Base-by-base conservation (phyloP, 805 yeast species). In the Candida xyloterini region DNA sequence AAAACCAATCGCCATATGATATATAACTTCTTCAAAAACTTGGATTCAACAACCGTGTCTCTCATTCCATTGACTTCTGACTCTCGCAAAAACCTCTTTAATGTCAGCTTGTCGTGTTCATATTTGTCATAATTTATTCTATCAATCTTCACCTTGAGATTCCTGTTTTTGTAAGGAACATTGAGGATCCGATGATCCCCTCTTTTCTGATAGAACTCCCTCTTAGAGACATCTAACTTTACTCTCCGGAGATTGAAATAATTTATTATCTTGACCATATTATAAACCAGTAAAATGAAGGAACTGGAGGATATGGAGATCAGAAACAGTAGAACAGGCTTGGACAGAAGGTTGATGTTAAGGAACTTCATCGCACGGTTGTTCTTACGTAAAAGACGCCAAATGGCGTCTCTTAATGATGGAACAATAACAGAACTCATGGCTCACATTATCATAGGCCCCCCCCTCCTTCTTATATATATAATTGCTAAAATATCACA, bases 1-100 rank as follows among this genome's bases (percentile, higher is more conserved):
- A 90, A 67, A 27, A 90, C 84, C 18, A 57, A 45, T 52, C 78
- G 74, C 83, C 95, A 84, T 28, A 90, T 75, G 24, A 90, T 84
- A 27, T 68, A 66, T 47, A 88, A 65, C 65, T 89, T 95, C 44
- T 78, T 77, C 43, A 86, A 61, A 52, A 88, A 86, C 51, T 74
- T 74, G 18, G 87, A 80, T 54, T 80, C 57, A 7, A 55, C 46
- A 15, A 42, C 43, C 6, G 38, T 25, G 16, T 9, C 33, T 2
- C 30, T 40, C 32, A 20, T 14, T 33, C 18, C 33, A 5, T 27
- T 11, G 8, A 41, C 15, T 24, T 49, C 63, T 33, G 50, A 51
- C 20, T 59, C 64, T 35, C 67, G 58, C 37, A 63, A 44, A 48
- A 68, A 74, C 46, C 67, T 67, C 54, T 75, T 77, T 51, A 75